Conservation (phyloP, 2,329 filamentous ascomycete species). For the Ophioceras dolichostomum region DNA sequence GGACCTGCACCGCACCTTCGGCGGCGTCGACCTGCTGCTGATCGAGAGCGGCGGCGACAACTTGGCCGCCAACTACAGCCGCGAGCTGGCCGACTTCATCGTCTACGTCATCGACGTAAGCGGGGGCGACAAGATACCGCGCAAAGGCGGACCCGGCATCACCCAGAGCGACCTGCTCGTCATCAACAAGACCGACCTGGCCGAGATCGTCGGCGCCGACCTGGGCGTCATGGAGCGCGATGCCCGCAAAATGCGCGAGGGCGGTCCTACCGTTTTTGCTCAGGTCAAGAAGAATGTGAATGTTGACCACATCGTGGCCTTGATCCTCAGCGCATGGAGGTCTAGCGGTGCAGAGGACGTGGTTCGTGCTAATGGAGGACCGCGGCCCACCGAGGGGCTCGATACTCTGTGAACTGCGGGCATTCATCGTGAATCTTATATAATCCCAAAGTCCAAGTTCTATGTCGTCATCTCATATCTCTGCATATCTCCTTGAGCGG, state of each 20-base stretch:
- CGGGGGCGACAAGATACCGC: constrained; percentile 90
- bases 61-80: constrained; percentile 88
- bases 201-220: constrained; percentile 82
- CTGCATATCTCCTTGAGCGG: too few relatives aligned
- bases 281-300: constrained; percentile 90
- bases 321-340: constrained; percentile 89
- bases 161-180: constrained; percentile 89
- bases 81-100: constrained; percentile 94
- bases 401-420: too few relatives aligned
- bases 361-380: constrained; percentile 40
- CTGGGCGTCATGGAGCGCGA: constrained; percentile 89
- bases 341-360: constrained; percentile 66
- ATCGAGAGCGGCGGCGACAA: constrained; percentile 97
- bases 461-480: too few relatives aligned
- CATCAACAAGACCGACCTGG: constrained; percentile 95
- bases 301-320: constrained; percentile 73
- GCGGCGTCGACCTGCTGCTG: constrained; percentile 67
- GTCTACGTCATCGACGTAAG: constrained; percentile 97
- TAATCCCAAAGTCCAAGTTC: too few relatives aligned
- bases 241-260: constrained; percentile 87
- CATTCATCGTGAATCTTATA: too few relatives aligned
- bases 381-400: constrained; percentile 42
- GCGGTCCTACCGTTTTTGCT: constrained; percentile 88
- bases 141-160: constrained; percentile 93
- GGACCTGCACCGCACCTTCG: constrained; percentile 70